Conservation (phyloP, 2,329 filamentous ascomycete genomes). For the Penicillium sclerotiorum region DNA sequence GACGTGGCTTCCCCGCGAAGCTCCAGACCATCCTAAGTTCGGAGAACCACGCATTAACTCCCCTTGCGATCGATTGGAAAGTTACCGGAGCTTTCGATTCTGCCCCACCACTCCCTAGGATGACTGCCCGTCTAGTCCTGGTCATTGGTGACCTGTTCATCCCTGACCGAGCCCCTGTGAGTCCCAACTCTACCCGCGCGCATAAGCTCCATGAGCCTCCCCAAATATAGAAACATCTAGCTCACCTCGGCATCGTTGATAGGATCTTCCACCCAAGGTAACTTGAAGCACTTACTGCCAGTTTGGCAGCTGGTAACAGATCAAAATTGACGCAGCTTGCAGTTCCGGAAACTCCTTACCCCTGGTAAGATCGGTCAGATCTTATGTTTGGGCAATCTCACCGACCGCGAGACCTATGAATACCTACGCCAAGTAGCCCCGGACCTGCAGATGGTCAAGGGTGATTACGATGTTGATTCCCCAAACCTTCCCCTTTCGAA, state of each 20-base stretch:
- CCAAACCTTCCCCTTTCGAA: conserved; percentile 66
- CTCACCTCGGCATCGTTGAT: conserved; percentile 16
- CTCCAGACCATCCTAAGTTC: conserved; percentile 4
- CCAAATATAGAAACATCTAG: conserved; percentile 12
- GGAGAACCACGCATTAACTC: not conserved
- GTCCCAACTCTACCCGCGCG: too few relatives aligned
- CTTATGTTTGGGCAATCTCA: conserved; percentile 77
- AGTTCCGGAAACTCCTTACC: conserved; percentile 85
- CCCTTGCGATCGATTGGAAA: conserved; percentile 24
- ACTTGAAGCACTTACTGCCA: too few relatives aligned
- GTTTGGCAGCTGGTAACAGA: too few relatives aligned
- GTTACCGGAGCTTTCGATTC: conserved; percentile 23
- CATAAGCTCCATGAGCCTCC: conserved; percentile 16
- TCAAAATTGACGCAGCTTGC: too few relatives aligned
- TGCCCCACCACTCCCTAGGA: conserved; percentile 36
- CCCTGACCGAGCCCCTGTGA: conserved; percentile 80
- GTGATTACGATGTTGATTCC: conserved; percentile 70
- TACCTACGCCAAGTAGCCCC: conserved; percentile 75
- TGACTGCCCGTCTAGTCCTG: conserved; percentile 86
- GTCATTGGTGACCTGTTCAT: conserved; percentile 94
- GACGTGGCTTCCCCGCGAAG: conserved; percentile 25
- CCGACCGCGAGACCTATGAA: conserved; percentile 78
- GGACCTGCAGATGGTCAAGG: conserved; percentile 70
- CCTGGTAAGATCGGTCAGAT: conserved; percentile 83
- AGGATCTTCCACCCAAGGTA: conserved; percentile 88